Evolutionary conservation across 2,329 filamentous ascomycete genomes (phyloP).

Genomic region (Pseudogymnoascus sp.): DNA sequence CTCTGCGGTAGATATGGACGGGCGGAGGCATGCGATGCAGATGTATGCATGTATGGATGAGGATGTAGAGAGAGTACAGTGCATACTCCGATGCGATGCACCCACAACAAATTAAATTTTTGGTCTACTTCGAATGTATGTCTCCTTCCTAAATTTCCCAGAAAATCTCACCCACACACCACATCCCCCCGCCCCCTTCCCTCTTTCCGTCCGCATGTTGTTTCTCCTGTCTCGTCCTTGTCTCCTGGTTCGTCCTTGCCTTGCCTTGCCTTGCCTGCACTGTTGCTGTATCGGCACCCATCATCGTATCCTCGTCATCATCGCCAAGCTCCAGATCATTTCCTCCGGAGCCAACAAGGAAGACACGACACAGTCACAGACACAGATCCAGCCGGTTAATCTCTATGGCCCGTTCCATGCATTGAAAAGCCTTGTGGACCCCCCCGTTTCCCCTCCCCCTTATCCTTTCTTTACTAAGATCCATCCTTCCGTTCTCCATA

Average conservation of each 20-base stretch:
- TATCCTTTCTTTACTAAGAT: not conserved
- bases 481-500: not conserved
- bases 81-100: not conserved
- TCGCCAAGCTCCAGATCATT: slow-evolving; percentile 7
- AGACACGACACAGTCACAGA: not conserved
- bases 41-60: not conserved
- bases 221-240: not conserved
- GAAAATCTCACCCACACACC: not conserved
- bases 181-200: not conserved
- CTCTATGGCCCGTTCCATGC: not conserved
- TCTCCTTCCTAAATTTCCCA: not conserved
- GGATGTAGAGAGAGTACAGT: not conserved
- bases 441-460: not conserved
- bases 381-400: slow-evolving; percentile 3
- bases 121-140: not conserved
- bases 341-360: not conserved
- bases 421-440: not conserved
- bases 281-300: not conserved
- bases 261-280: not conserved
- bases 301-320: not conserved
- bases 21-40: not conserved
- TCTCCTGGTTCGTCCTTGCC: not conserved
- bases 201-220: not conserved
- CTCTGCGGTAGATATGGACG: not conserved
- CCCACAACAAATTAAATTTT: not conserved